Base-by-base conservation (phyloP, 495 filamentous ascomycete species). In the Cryomyces minteri region DNA sequence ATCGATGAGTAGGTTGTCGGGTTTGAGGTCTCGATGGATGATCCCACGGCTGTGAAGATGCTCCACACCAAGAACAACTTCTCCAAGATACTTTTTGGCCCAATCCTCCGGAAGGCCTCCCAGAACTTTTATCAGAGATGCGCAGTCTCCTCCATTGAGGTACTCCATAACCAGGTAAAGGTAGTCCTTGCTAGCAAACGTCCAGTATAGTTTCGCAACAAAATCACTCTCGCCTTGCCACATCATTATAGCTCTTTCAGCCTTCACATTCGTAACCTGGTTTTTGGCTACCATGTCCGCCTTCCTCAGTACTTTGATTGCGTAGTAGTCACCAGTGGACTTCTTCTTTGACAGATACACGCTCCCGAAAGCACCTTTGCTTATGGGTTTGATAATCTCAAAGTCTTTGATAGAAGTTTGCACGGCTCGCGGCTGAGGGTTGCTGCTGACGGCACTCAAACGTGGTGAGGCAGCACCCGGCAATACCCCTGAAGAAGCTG, bases 191-290 rank as follows among this genome's bases (percentile, higher is more conserved):
- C 92, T 98, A 30, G 90, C 88, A 56, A 98, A 98, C 0, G 90
- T 96, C 90, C 90, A 98, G 64, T 95, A 96, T 5, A 98, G 69
- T 62, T 98, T 98, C 11, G 90, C 90, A 42, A 98, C 90, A 62
- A 96, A 98, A 51, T 98, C 90, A 62, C 90, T 98, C 57, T 96
- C 90, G 29, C 92, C 92, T 66, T 98, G 92, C 78, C 90, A 94
- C 92, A 98, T 98, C 90, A 98, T 95, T 54, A 98, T 98, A n/a
- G 92, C 92, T 51, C 90, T 74, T 62, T 98, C 90, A 8, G 92
- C 90, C 64, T 96, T 94, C 50, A 98, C 90, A 57, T 98, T 98
- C 41, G 88, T 94, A 54, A 96, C 87, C 60, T 98, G 90, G 62
- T 98, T 98, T 61, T 98, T 98, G 43, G 92, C 92, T 50, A 98